A percentile compares a stretch with the other conserved stretches of the same genome.
Conservation (phyloP, 345 rosid genomes). For the Moringa oleifera region DNA sequence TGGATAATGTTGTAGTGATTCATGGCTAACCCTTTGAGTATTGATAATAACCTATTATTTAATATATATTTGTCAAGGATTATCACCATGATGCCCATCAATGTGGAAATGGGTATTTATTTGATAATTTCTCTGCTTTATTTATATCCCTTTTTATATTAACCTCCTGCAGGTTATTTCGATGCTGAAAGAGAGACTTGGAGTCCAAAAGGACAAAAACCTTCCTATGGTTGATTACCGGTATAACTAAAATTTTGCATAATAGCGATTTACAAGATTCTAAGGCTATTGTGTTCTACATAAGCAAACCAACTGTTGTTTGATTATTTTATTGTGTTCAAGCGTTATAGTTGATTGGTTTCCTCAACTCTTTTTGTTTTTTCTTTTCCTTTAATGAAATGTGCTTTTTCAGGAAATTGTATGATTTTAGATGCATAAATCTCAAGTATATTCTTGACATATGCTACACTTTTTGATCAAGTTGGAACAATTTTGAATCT, state of each 20-base stretch:
- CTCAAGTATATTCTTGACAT: too few species aligned
- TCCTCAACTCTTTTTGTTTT: too few species aligned
- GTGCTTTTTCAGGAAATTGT: too few species aligned
- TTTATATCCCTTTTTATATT: slow-evolving; percentile 11
- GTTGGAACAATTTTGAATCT: too few species aligned
- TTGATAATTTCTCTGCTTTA: not conserved
- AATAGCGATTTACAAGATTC: not conserved
- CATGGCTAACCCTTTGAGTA: too few species aligned
- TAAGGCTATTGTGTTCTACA: not conserved
- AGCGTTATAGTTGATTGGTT: not conserved
- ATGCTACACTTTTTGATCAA: too few species aligned
- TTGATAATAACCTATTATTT: too few species aligned
- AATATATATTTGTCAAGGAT: too few species aligned
- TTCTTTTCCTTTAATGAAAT: too few species aligned
- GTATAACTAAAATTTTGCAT: slow-evolving; percentile 25
- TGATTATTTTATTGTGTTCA: not conserved
- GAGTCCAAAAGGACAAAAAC: slow-evolving; percentile 58
- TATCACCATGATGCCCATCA: not conserved
- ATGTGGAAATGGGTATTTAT: not conserved
- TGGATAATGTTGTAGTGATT: too few species aligned
- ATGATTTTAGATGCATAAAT: too few species aligned
- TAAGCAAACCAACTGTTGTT: not conserved
- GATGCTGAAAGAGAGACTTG: slow-evolving; percentile 80
- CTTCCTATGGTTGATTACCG: slow-evolving; percentile 72
- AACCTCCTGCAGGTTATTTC: slow-evolving; percentile 59